Evolutionary conservation across 2,329 filamentous ascomycete genomes (phyloP), one percentile per base, ranked within the genome.

Genomic region (Venturia aucupariae): DNA sequence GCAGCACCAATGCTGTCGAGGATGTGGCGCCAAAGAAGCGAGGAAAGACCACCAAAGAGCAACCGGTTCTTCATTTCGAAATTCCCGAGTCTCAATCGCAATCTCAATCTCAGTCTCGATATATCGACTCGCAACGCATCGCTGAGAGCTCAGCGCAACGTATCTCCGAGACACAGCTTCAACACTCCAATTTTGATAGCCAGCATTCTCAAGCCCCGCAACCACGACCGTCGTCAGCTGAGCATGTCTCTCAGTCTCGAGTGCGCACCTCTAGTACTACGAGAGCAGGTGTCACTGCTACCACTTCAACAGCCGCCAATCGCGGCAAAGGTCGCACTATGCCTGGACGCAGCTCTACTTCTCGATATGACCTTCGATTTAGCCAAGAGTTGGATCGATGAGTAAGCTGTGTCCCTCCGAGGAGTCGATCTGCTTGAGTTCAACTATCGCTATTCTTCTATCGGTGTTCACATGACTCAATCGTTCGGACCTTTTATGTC

Each of bases 331-430:
- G 51, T 19, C 51, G 51, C 51, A 35, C 17, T 35, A 7, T 35
- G n/a, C 8, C 27, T n/a, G 27, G 51, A n/a, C 51, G 51, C 30
- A 57, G 30, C 22, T 35, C 15, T 35, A 17, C 51, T 4, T 32
- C 51, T n/a, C 51, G 51, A 57, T 57, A 57, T 35, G 51, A 57
- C 51, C 30, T 57, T 17, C 51, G 51, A 19, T 57, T 57, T 24
- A 57, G 30, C 30, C 51, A 57, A 19, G 51, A 57, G 24, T 30
- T 57, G 19, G 15, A 57, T n/a, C 15, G 51, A 10, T 32, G 15
- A 57, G 15, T 4, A 30, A 17, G 1, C 22, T 27, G 7, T 54
- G 15, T 4, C 24, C 10, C 6, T n/a, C 19, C 4, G 44, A 27
- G 5, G 22, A 51, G 10, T n/a, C 27, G 24, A 7, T 11, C 22